These are phyloP conservation scores for Colletotrichum sp. DNA, from an alignment of 2,329 filamentous ascomycete species.

Conservation along the genomic window DNA sequence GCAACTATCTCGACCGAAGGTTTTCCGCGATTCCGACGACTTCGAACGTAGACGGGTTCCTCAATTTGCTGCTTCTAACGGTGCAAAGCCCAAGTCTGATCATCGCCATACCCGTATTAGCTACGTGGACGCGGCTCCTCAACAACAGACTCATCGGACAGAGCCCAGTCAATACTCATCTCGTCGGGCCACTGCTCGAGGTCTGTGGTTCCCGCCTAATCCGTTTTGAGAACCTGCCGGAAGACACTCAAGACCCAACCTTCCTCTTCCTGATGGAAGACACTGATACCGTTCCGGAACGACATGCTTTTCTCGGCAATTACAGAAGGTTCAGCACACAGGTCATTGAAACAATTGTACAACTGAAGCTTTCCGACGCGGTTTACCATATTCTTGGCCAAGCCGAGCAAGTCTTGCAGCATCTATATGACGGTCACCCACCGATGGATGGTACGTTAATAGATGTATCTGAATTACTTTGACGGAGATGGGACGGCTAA, in stretches of 20 bases:
- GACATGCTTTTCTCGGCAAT: conserved; percentile 94
- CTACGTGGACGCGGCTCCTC: conserved; percentile 87
- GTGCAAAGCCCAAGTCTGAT: conserved; percentile 87
- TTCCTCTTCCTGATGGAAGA: conserved; percentile 88
- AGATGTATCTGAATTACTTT: not conserved
- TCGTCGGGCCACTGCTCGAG: conserved; percentile 80
- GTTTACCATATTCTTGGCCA: conserved; percentile 85
- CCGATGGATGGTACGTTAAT: conserved; percentile 66
- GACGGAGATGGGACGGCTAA: not conserved
- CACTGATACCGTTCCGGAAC: conserved; percentile 91
- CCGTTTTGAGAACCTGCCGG: conserved; percentile 85
- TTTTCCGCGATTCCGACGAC: conserved; percentile 68
- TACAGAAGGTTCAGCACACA: conserved; percentile 90
- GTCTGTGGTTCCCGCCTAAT: conserved; percentile 84
- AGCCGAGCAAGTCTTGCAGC: conserved; percentile 75
- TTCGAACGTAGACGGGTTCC: conserved; percentile 73
- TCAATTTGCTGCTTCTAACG: conserved; percentile 80
- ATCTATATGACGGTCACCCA: conserved; percentile 75
- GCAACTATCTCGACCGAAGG: conserved; percentile 82
- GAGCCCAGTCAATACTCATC: conserved; percentile 64
- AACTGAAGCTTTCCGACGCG: conserved; percentile 82
- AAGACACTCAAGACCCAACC: conserved; percentile 81
- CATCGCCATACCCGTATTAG: conserved; percentile 90
- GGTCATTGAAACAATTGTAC: conserved; percentile 86
- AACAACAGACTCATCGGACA: conserved; percentile 71